Base-by-base conservation (phyloP, 495 filamentous ascomycete genomes). In the Mycothermus thermophilus region DNA sequence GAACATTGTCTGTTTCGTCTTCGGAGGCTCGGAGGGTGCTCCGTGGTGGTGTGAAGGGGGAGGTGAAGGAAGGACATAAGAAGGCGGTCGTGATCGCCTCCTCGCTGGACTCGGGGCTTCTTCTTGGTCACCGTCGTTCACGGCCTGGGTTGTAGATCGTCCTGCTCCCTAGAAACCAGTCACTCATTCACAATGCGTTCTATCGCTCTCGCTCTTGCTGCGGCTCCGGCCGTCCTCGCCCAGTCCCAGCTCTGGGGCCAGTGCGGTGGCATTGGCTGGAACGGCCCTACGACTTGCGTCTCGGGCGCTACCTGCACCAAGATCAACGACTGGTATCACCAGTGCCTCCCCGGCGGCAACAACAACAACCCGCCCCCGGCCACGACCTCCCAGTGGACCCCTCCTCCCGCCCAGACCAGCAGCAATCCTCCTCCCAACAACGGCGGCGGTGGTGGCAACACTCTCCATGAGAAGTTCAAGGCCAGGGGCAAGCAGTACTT, bases 401-500 rank as follows among this genome's bases (percentile, higher is more conserved):
- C 19, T 35, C 25, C 25, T 27, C 16, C 23, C 2, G 11, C 17
- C 27, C 27, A 15, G n/a, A 35, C 16, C 5, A 35, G 33, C 25
- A 27, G 13, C 25, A 14, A 15, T 28, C 33, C 33, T 3, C 8
- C 25, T 11, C 34, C 34, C 16, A 36, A 25, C 33, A 27, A 27
- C 35, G 35, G 34, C 34, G 23, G 32, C 24, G 27, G 23, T 14
- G 27, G 19, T 16, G 37, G 30, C 8, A 32, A 24, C 9, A 19
- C 63, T 56, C 62, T 76, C 31, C 59, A 76, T 57, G 46, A 42
- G 32, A 54, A 63, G 16, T 65, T 77, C 48, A 67, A 69, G 46
- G 63, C 59, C 34, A 68, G 71, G 56, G 69, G 74, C 40, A 76
- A 71, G 57, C 59, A 63, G 37, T 79, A 77, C 51, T 76, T 62